phyloP scores from a whole-genome alignment of 176 grass and related monocot species.

The Stipa capillata region DNA sequence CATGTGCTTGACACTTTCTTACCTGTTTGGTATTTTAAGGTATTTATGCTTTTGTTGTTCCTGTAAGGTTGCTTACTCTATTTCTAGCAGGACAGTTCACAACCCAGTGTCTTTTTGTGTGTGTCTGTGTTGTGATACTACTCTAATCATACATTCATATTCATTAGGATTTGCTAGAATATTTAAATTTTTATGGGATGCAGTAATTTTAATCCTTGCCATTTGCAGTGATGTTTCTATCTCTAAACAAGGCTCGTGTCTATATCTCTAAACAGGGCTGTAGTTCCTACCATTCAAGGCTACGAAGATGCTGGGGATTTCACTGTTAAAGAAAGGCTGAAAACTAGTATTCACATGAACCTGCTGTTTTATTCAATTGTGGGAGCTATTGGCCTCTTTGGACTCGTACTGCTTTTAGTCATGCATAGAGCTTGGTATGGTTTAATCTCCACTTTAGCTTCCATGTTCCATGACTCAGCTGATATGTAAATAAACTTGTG shows the following conservation, averaged over 20 bases:
- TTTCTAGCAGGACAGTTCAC: background rate
- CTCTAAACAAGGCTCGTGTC: conserved; percentile 43
- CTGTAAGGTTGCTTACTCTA: background rate
- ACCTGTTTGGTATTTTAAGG: conserved; percentile 2
- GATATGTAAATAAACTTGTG: background rate
- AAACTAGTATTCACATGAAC: conserved; percentile 91
- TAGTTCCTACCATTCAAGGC: conserved; percentile 95
- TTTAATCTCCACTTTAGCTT: conserved; percentile 28
- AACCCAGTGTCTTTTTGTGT: background rate
- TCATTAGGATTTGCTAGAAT: background rate
- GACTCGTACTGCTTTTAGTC: conserved; percentile 83
- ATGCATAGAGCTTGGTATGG: conserved; percentile 80
- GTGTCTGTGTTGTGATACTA: no score
- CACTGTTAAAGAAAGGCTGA: conserved; percentile 96
- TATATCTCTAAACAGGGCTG: conserved; percentile 76
- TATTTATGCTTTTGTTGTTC: background rate
- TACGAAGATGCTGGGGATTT: conserved; percentile 99
- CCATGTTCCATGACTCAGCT: background rate
- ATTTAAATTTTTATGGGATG: background rate
- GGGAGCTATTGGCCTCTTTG: conserved; percentile 89
- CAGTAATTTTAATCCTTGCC: background rate
- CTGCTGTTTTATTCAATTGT: conserved; percentile 93
- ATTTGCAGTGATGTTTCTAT: conserved; percentile 24
- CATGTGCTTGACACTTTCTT: background rate
- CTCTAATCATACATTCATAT: conserved; percentile 8